Percentiles rank a stretch among this genome's conserved stretches.
phyloP scores from a whole-genome alignment of 2,329 filamentous ascomycete genomes.

The Arthrobotrys iridis region DNA sequence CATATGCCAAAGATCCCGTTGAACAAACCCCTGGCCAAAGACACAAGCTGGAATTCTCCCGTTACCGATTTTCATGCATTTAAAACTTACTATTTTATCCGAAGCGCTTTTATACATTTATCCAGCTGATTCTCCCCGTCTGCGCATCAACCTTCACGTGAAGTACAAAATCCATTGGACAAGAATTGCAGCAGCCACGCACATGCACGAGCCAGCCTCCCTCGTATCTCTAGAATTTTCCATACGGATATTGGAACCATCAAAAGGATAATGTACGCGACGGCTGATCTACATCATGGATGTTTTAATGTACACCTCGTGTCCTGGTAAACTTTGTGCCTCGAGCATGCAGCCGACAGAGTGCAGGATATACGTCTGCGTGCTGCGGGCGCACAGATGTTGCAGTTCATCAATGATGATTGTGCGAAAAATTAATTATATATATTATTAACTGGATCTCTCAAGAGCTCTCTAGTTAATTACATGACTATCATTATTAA shows the following conservation, averaged over 20 bases:
- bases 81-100: slow-evolving; percentile 24
- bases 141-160: background rate
- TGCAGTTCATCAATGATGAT: background rate
- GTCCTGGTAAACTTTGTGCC: slow-evolving; percentile 3
- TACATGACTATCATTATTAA: background rate
- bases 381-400: slow-evolving; percentile 4
- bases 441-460: slow-evolving; percentile 2
- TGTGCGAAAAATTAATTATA: background rate
- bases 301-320: slow-evolving; percentile 8
- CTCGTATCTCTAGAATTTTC: background rate
- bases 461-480: background rate
- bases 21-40: background rate
- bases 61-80: slow-evolving; percentile 14
- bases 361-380: background rate
- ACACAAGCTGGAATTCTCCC: background rate
- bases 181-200: background rate
- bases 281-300: slow-evolving; percentile 46
- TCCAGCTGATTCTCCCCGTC: slow-evolving; percentile 3
- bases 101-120: slow-evolving; percentile 21
- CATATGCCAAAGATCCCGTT: background rate
- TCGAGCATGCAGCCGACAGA: slow-evolving; percentile 5
- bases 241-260: background rate
- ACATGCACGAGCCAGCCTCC: background rate
- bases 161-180: slow-evolving; percentile 5
- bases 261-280: slow-evolving; percentile 14